Base-by-base conservation (phyloP, 1,284 basidiomycete species). In the Xanthoconium separans region DNA sequence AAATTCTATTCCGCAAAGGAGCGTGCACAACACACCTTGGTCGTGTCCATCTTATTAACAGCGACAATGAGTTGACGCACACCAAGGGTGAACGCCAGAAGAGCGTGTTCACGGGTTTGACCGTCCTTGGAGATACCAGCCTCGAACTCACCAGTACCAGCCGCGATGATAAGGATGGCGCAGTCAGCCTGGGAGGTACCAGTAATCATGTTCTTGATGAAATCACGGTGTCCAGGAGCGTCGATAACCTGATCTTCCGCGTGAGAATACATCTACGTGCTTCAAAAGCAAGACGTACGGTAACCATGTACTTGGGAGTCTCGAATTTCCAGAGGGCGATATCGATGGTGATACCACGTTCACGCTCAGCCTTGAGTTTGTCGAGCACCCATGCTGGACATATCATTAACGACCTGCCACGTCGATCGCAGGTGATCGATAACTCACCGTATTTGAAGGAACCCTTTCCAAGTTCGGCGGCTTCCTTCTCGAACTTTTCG, bases 141-240 rank as follows among this genome's bases (percentile, higher is more conserved):
- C 82, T 99, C 97, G 82, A 99, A 99, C 82, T 99, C 96, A 89
- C 96, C 96, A 75, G 91, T 94, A 84, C 96, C 97, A 78, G 83
- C 91, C 70, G 95, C 96, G 70, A 99, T 99, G 85, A 99, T 98
- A 77, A 99, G 94, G 75, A 99, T 91, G 73, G 95, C 96, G 73
- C 96, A 98, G 79, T 98, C 96, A 75, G 96, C 96, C 86, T 98
- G 96, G 71, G 96, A 98, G 73, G 96, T 99, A 87, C 96, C 96
- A 61, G 95, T 98, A 75, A 98, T 98, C 95, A 98, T 98, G 93
- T 98, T 99, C 85, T 99, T 99, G 88, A 99, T 99, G 82, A 99
- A 99, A 77, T 99, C 97, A 89, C 96, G 95, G 82, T 99, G 97
- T 75, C 96, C 97, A 54, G 96, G 97, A 77, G 96, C 97, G 76